Conservation (phyloP, 345 rosid species). For the Microcos paniculata region DNA sequence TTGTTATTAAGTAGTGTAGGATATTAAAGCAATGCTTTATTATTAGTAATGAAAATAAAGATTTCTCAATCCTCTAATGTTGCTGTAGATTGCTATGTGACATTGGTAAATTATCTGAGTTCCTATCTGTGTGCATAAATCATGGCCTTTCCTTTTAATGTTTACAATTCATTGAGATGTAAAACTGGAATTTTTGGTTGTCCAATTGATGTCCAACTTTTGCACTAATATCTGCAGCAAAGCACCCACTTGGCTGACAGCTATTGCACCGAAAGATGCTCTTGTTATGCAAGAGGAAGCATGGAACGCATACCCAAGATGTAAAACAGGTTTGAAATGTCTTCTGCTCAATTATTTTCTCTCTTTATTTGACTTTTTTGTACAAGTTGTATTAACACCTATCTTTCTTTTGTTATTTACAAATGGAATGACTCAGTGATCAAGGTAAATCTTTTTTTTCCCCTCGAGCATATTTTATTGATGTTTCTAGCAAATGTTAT, state of each 20-base stretch:
- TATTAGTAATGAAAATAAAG: background rate
- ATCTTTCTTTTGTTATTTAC: slow-evolving; percentile 12
- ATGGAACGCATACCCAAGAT: slow-evolving; percentile 77
- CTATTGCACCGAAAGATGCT: slow-evolving; percentile 66
- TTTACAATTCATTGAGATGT: background rate
- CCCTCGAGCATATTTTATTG: background rate
- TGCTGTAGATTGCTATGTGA: background rate
- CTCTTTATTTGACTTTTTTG: background rate
- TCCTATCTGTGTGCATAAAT: background rate
- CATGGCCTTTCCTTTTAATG: background rate
- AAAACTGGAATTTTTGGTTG: background rate
- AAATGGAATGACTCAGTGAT: slow-evolving; percentile 45
- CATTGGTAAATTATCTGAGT: background rate
- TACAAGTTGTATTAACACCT: slow-evolving; percentile 25
- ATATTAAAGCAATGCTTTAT: background rate
- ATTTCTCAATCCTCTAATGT: background rate
- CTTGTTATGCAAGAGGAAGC: slow-evolving; percentile 72
- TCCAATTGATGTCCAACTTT: background rate
- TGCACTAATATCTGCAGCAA: slow-evolving; percentile 43
- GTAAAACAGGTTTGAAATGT: slow-evolving; percentile 58
- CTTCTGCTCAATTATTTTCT: background rate
- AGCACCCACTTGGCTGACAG: slow-evolving; percentile 66
- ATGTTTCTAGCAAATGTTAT: background rate
- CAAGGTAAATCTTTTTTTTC: slow-evolving; percentile 45
- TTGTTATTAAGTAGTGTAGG: background rate